A percentile compares a stretch with the other conserved stretches of the same genome.
These are phyloP conservation scores for Aspergillus sp. DNA, from an alignment of 2,329 filamentous ascomycete species.

Conservation along the genomic window DNA sequence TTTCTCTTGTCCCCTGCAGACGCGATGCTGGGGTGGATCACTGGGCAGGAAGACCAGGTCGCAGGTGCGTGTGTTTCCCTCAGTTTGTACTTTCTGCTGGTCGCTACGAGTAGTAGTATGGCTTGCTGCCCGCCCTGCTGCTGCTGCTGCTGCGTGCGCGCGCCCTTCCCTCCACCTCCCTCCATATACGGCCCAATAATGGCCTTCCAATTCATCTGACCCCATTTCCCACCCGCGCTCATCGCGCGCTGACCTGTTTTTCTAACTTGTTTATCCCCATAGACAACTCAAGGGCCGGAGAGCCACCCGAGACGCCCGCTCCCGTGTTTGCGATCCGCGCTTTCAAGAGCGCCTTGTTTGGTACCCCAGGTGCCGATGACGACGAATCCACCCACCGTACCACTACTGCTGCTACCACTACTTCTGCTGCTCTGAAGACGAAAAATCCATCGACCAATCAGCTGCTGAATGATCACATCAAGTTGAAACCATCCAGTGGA, in stretches of 20 bases:
- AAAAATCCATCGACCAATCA: slow-evolving; percentile 20
- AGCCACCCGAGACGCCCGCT: slow-evolving; percentile 65
- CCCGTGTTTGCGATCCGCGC: slow-evolving; percentile 68
- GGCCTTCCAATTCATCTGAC: slow-evolving; percentile 6
- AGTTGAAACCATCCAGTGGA: slow-evolving; percentile 23
- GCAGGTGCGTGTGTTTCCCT: slow-evolving; percentile 28
- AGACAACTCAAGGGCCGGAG: slow-evolving; percentile 56
- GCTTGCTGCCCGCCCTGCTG: slow-evolving; percentile 15
- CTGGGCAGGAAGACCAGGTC: slow-evolving; percentile 32
- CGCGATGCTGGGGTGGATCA: slow-evolving; percentile 40
- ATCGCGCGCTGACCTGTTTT: slow-evolving; percentile 20
- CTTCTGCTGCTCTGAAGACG: slow-evolving; percentile 4
- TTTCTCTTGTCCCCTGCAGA: slow-evolving; percentile 14
- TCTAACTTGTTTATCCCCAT: slow-evolving; percentile 14
- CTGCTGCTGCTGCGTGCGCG: slow-evolving; percentile 6
- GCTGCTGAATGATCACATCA: slow-evolving; percentile 25
- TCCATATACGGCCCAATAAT: slow-evolving; percentile 14
- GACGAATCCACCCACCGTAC: slow-evolving; percentile 31
- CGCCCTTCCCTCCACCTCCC: background rate
- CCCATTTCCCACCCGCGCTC: slow-evolving; percentile 1
- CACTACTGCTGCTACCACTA: background rate
- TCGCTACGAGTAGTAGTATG: no score
- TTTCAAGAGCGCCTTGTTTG: slow-evolving; percentile 66
- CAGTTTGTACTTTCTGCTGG: no score
- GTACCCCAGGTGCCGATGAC: slow-evolving; percentile 60